Evolutionary conservation across 805 yeast genomes (phyloP).

Genomic region (Metschnikowia peoriensis): DNA sequence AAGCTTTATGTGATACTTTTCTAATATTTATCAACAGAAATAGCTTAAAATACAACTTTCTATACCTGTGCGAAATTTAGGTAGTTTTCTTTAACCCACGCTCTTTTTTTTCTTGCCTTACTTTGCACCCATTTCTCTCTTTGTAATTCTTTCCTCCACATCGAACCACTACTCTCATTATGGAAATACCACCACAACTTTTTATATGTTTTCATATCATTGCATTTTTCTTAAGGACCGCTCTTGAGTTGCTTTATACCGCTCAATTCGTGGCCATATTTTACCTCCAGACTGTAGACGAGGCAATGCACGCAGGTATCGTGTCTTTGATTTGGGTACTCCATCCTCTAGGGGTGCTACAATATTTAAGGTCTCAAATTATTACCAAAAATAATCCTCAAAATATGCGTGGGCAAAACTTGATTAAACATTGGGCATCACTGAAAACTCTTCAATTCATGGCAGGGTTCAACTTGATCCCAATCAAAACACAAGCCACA

Average conservation of each 20-base stretch:
- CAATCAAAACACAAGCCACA: conserved; percentile 5
- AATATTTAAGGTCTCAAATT: not conserved
- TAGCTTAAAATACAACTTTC: too few species aligned
- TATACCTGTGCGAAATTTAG: too few species aligned
- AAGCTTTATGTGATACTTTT: too few species aligned
- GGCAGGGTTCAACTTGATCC: conserved; percentile 4
- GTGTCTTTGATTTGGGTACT: conserved; percentile 2
- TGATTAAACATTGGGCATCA: not conserved
- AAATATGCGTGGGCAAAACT: not conserved
- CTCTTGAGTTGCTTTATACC: not conserved
- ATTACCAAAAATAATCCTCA: not conserved
- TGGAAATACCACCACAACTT: not conserved
- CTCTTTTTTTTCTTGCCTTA: not conserved
- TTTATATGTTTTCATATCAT: conserved; percentile 1
- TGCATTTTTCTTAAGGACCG: not conserved
- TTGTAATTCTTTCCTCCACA: not conserved
- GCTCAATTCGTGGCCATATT: conserved; percentile 4
- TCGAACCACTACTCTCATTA: not conserved
- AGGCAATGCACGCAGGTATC: not conserved
- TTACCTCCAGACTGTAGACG: conserved; percentile 3
- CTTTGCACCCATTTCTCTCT: conserved; percentile 4
- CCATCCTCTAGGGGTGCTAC: not conserved
- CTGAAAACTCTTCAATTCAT: not conserved
- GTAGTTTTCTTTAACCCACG: not conserved
- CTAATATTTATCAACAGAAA: too few species aligned